phyloP scores from a whole-genome alignment of 2,329 filamentous ascomycete species.

The Balansia obtecta region DNA sequence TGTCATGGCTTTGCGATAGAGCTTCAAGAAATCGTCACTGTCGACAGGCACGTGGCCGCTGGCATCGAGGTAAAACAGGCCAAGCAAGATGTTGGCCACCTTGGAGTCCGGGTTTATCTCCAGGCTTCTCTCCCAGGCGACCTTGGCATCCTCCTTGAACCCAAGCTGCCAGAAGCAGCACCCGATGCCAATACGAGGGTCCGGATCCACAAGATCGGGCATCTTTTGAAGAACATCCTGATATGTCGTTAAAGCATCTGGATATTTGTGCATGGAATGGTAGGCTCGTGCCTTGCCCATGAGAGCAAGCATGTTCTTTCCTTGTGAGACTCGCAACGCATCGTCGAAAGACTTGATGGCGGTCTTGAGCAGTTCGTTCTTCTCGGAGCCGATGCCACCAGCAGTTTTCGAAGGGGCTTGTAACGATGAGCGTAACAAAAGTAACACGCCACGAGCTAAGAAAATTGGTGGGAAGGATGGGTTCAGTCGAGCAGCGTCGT shows the following conservation, averaged over 20 bases:
- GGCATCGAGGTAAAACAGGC: conserved; percentile 77
- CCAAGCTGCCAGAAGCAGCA: conserved; percentile 96
- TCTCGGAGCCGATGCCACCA: conserved; percentile 56
- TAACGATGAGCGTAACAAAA: conserved; percentile 76
- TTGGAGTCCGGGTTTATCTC: conserved; percentile 77
- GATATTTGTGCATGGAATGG: conserved; percentile 77
- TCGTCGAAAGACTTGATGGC: conserved; percentile 93
- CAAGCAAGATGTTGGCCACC: conserved; percentile 79
- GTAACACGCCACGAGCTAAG: conserved; percentile 79
- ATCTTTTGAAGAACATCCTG: conserved; percentile 79
- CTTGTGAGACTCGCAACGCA: conserved; percentile 70
- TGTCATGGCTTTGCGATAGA: conserved; percentile 91
- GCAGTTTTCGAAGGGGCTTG: conserved; percentile 61
- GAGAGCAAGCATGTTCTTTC: conserved; percentile 82
- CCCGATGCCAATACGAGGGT: conserved; percentile 90
- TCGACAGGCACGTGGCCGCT: conserved; percentile 74
- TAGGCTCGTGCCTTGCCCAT: conserved; percentile 80
- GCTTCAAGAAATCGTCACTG: conserved; percentile 68
- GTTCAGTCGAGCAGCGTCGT: conserved; percentile 90
- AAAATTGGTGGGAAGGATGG: conserved; percentile 85
- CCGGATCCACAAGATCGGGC: conserved; percentile 80
- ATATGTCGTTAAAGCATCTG: conserved; percentile 72
- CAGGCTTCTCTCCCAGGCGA: conserved; percentile 78
- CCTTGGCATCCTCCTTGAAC: conserved; percentile 83
- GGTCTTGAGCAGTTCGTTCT: conserved; percentile 67